These are phyloP conservation scores for Cyberlindnera meyerae DNA, from an alignment of 805 yeast genomes.

Conservation along the genomic window DNA sequence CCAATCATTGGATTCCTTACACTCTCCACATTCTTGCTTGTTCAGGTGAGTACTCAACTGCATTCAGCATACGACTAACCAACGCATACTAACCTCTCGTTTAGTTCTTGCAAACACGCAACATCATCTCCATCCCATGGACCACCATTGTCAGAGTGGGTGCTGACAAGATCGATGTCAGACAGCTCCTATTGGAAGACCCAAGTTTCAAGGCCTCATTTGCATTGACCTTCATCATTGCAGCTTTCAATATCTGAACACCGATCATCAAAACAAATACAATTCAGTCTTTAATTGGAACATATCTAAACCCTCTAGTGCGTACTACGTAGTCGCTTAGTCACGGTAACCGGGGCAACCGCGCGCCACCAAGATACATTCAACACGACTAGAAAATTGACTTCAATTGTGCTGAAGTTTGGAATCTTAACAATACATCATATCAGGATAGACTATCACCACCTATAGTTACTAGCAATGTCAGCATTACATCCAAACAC, in stretches of 20 bases:
- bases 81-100: constrained; percentile 7
- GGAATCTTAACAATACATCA: too few relatives aligned
- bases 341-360: too few relatives aligned
- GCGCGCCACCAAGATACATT: too few relatives aligned
- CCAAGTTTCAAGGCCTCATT: constrained; percentile 60
- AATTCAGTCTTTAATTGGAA: too few relatives aligned
- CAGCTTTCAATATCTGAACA: constrained; percentile 45
- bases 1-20: constrained; percentile 47
- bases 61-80: not conserved
- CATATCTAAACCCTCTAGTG: too few relatives aligned
- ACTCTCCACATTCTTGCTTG: constrained; percentile 36
- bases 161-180: constrained; percentile 38
- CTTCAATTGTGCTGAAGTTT: too few relatives aligned
- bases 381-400: too few relatives aligned
- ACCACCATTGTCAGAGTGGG: constrained; percentile 34
- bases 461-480: too few relatives aligned
- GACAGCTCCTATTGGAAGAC: constrained; percentile 48
- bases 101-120: constrained; percentile 54
- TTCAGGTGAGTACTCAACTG: constrained; percentile 17
- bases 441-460: too few relatives aligned
- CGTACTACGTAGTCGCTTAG: too few relatives aligned
- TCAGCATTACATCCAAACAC: constrained; percentile 38
- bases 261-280: not conserved
- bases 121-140: constrained; percentile 43
- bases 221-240: constrained; percentile 49